Evolutionary conservation across 2,329 filamentous ascomycete species (phyloP).

Genomic region (Verticillium alfalfae): DNA sequence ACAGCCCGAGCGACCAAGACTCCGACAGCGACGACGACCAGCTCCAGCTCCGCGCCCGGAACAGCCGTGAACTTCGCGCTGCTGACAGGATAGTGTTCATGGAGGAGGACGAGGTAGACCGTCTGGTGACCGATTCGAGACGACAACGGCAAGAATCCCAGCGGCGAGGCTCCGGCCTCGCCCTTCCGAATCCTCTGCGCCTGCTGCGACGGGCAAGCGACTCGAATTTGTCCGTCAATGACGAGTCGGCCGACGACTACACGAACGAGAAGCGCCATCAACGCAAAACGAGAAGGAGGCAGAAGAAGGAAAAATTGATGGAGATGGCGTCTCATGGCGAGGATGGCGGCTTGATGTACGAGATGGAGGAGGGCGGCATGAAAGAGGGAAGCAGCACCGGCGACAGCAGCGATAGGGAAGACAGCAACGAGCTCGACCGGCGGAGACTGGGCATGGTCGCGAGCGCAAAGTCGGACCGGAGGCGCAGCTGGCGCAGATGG

Average conservation of each 20-base stretch:
- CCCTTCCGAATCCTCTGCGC: constrained; percentile 44
- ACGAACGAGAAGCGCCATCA: constrained; percentile 46
- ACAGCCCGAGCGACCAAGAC: constrained; percentile 65
- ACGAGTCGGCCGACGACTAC: constrained; percentile 42
- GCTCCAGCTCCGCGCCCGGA: constrained; percentile 58
- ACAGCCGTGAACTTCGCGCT: constrained; percentile 62
- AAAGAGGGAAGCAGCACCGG: constrained; percentile 61
- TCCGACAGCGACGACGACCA: constrained; percentile 73
- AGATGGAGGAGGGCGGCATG: constrained; percentile 79
- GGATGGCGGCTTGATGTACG: constrained; percentile 75
- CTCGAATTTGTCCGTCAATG: constrained; percentile 25
- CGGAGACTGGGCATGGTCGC: constrained; percentile 42
- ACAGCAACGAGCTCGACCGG: constrained; percentile 54
- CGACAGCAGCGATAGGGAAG: constrained; percentile 55
- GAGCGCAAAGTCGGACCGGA: constrained; percentile 40
- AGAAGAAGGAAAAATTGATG: constrained; percentile 47
- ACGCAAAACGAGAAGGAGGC: constrained; percentile 43
- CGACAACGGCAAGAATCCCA: constrained; percentile 42
- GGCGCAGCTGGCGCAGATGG: constrained; percentile 49
- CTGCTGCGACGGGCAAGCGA: constrained; percentile 33
- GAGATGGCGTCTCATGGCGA: constrained; percentile 56
- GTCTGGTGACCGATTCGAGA: constrained; percentile 49
- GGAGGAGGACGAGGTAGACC: constrained; percentile 69
- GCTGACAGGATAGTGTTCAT: constrained; percentile 67
- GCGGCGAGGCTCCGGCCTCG: constrained; percentile 41